These are phyloP conservation scores for Pistacia atlantica DNA, from an alignment of 345 rosid species.

Conservation along the genomic window DNA sequence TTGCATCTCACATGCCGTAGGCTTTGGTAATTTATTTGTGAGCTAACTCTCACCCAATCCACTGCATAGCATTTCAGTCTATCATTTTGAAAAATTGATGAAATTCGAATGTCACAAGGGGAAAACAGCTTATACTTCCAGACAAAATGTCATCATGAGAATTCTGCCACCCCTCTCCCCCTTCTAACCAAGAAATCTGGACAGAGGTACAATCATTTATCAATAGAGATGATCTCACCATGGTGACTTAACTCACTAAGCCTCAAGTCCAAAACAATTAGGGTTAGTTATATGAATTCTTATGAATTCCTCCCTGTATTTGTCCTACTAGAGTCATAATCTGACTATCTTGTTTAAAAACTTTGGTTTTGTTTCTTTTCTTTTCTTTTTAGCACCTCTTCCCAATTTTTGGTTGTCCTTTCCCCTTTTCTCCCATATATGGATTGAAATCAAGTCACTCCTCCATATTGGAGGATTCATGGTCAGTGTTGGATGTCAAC, in stretches of 20 bases:
- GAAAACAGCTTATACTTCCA: not conserved
- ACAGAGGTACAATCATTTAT: not conserved
- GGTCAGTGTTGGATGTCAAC: not conserved
- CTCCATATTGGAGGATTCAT: not conserved
- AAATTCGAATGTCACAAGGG: not conserved
- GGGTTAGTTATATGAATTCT: not conserved
- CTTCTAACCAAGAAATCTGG: not conserved
- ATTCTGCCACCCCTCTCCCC: not conserved
- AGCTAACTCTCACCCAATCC: not conserved
- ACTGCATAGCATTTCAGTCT: not conserved
- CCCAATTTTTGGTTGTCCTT: not conserved
- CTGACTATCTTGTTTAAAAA: not conserved
- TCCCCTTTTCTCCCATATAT: not conserved
- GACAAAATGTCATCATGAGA: not conserved
- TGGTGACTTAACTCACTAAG: not conserved
- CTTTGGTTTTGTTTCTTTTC: not conserved
- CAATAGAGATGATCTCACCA: not conserved
- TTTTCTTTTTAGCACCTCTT: no score
- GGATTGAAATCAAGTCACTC: not conserved
- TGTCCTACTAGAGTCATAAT: not conserved
- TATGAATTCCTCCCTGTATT: not conserved
- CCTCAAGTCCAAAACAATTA: not conserved
- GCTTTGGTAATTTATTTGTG: not conserved
- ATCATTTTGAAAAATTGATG: slow-evolving; percentile 5
- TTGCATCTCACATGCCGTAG: slow-evolving; percentile 9